phyloP scores from a whole-genome alignment of 176 grass and related monocot genomes.

The Aechmea fasciata region DNA sequence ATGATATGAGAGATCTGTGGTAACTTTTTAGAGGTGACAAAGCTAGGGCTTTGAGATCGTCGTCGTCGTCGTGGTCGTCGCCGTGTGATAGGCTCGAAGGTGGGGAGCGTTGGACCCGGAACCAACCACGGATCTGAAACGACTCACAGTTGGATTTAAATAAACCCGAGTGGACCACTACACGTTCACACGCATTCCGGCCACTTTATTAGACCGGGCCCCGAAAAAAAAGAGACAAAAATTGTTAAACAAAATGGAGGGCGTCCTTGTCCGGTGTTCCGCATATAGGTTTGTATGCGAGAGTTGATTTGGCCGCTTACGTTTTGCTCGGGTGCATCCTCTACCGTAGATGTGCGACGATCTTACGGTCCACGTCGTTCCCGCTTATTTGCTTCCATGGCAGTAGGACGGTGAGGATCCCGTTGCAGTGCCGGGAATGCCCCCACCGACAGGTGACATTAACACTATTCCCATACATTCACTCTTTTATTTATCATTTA shows the following conservation, averaged over 20 bases:
- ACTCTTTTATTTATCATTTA: not conserved
- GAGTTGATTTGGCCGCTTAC: not conserved
- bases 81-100: too few species aligned
- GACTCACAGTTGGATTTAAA: not conserved
- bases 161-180: not conserved
- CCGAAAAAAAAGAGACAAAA: not conserved
- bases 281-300: not conserved
- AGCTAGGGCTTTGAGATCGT: not conserved
- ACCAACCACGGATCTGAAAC: conserved; percentile 1
- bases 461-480: not conserved
- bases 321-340: not conserved
- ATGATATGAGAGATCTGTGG: not conserved
- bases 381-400: not conserved
- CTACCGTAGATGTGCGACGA: not conserved
- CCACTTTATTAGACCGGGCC: not conserved
- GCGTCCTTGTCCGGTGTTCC: not conserved
- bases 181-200: not conserved
- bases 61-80: not conserved
- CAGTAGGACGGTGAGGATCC: not conserved
- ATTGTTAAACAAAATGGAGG: not conserved
- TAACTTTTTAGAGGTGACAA: not conserved
- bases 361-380: not conserved
- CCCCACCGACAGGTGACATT: not conserved
- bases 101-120: not conserved
- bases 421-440: not conserved